These are phyloP conservation scores for Brasilioporus rufonigricans DNA, from an alignment of 768 basidiomycete genomes.

Conservation along the genomic window DNA sequence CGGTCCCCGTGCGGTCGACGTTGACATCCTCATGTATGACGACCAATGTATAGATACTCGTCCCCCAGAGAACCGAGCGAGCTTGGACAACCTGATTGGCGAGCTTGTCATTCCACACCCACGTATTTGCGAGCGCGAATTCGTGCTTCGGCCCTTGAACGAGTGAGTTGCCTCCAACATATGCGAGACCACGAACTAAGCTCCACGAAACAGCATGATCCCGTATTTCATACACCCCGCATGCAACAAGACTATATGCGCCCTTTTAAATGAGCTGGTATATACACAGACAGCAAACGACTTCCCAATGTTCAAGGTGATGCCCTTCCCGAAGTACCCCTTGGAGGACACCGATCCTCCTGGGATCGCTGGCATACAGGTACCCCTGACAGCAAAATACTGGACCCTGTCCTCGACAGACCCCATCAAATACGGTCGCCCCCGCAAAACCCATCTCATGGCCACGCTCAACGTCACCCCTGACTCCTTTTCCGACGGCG, in stretches of 20 bases:
- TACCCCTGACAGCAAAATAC: constrained; percentile 21
- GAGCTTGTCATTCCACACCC: constrained; percentile 87
- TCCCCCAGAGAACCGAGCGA: constrained; percentile 39
- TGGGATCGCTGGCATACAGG: constrained; percentile 7
- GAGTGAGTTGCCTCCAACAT: constrained; percentile 53
- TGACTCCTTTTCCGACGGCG: constrained; percentile 1
- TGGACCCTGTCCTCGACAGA: constrained; percentile 26
- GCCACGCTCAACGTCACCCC: constrained; percentile 54
- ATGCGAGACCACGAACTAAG: background rate
- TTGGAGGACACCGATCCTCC: constrained; percentile 13
- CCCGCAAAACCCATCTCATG: constrained; percentile 70
- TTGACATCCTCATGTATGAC: constrained; percentile 84
- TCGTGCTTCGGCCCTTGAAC: constrained; percentile 81
- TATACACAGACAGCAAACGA: constrained; percentile 28
- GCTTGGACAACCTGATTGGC: constrained; percentile 56
- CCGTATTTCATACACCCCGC: constrained; percentile 70
- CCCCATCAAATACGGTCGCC: no score
- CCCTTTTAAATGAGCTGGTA: constrained; percentile 44
- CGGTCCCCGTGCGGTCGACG: constrained; percentile 87
- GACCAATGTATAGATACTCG: constrained; percentile 57
- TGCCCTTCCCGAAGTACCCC: constrained; percentile 67
- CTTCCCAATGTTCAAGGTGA: constrained; percentile 65
- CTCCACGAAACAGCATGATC: constrained; percentile 59
- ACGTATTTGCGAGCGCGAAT: constrained; percentile 80
- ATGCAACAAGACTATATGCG: constrained; percentile 43